phyloP scores from a whole-genome alignment of 768 basidiomycete genomes.

The Tulasnella sp. region DNA sequence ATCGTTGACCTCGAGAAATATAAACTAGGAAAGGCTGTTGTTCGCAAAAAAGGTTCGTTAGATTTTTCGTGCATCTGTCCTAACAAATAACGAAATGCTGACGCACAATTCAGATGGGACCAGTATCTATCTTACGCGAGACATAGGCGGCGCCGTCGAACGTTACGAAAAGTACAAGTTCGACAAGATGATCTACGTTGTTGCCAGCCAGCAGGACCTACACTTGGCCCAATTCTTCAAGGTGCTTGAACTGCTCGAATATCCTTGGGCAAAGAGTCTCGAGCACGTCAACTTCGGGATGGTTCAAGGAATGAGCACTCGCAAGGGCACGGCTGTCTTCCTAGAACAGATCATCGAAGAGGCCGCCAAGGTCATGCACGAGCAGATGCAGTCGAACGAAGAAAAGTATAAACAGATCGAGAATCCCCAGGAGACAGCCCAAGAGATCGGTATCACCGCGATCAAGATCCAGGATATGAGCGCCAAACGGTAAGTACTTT shows the following conservation, averaged over 20 bases:
- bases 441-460: constrained; percentile 88
- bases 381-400: constrained; percentile 92
- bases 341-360: constrained; percentile 87
- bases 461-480: constrained; percentile 99
- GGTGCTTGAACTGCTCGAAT: constrained; percentile 82
- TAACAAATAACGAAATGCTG: neutral
- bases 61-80: neutral
- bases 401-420: constrained; percentile 87
- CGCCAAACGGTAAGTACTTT: constrained; percentile 67
- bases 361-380: constrained; percentile 85
- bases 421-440: constrained; percentile 73
- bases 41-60: constrained; percentile 70
- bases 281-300: constrained; percentile 89
- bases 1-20: constrained; percentile 82
- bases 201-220: constrained; percentile 80
- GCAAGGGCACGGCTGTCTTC: constrained; percentile 92
- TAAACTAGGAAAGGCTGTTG: constrained; percentile 87
- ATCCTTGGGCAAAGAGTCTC: constrained; percentile 77
- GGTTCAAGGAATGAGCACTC: constrained; percentile 92
- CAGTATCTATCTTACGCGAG: constrained; percentile 89
- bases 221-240: constrained; percentile 93
- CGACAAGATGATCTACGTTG: constrained; percentile 91
- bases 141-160: constrained; percentile 90
- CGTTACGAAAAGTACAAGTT: constrained; percentile 89
- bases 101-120: constrained; percentile 66